phyloP scores from a whole-genome alignment of 768 basidiomycete genomes.

The Amyloporia xantha region DNA sequence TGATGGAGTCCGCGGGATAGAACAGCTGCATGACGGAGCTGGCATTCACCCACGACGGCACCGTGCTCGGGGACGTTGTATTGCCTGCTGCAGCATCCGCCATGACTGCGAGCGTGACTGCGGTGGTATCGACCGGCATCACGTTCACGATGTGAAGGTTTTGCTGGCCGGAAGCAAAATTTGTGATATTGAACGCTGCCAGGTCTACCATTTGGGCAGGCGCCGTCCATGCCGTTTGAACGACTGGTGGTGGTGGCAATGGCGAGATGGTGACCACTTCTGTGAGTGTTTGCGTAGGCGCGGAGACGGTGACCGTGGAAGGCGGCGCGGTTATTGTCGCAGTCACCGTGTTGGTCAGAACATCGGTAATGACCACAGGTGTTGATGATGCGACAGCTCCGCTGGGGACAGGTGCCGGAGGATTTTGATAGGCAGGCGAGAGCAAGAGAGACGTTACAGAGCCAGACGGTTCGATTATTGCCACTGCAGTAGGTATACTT shows the following conservation, averaged over 20 bases:
- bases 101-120: conserved; percentile 12
- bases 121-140: conserved; percentile 34
- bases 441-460: conserved; percentile 2
- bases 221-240: conserved; percentile 37
- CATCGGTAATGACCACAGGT: background rate
- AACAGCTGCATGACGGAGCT: conserved; percentile 51
- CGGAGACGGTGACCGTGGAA: conserved; percentile 17
- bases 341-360: conserved; percentile 10
- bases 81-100: conserved; percentile 8
- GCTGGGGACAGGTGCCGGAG: background rate
- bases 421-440: background rate
- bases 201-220: conserved; percentile 54
- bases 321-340: conserved; percentile 12
- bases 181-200: conserved; percentile 48
- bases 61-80: conserved; percentile 12
- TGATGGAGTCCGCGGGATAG: conserved; percentile 64
- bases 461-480: background rate
- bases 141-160: conserved; percentile 53
- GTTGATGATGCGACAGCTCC: background rate
- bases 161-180: conserved; percentile 44
- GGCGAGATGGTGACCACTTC: conserved; percentile 17
- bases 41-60: conserved; percentile 23
- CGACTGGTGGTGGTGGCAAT: conserved; percentile 7
- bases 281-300: conserved; percentile 12
- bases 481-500: conserved; percentile 6